phyloP scores from a whole-genome alignment of 345 rosid species.

The Salix udensis region DNA sequence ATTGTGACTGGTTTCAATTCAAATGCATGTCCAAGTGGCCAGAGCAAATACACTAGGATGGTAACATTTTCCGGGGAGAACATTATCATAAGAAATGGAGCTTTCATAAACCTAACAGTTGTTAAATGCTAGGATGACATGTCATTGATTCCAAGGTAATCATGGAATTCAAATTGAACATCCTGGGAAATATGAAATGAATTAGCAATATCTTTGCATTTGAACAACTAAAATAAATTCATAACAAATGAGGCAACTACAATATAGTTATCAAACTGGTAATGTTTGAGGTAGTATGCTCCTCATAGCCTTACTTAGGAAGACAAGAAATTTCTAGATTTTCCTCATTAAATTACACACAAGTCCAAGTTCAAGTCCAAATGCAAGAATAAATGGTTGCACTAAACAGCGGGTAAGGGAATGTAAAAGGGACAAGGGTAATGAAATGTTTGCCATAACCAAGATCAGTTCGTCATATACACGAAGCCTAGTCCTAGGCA shows the following conservation, averaged over 20 bases:
- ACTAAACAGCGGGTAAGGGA: not conserved
- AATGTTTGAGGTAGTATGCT: not conserved
- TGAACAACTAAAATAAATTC: not conserved
- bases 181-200: slow-evolving; percentile 4
- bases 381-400: not conserved
- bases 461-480: not conserved
- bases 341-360: not conserved
- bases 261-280: not conserved
- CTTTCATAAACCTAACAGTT: not conserved
- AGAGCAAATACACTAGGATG: not conserved
- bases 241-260: not conserved
- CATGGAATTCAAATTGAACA: slow-evolving; percentile 2
- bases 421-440: not conserved
- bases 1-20: not conserved
- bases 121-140: not conserved
- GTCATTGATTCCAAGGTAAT: not conserved
- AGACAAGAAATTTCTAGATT: not conserved
- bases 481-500: not conserved
- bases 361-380: not conserved
- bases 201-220: not conserved
- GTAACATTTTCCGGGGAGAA: not conserved
- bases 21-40: not conserved
- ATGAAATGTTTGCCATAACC: not conserved
- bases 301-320: not conserved
- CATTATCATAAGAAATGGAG: not conserved